A percentile compares a stretch with the other conserved stretches of the same genome.
Conservation (phyloP, 345 rosid genomes). For the Mallotus nudiflorus region DNA sequence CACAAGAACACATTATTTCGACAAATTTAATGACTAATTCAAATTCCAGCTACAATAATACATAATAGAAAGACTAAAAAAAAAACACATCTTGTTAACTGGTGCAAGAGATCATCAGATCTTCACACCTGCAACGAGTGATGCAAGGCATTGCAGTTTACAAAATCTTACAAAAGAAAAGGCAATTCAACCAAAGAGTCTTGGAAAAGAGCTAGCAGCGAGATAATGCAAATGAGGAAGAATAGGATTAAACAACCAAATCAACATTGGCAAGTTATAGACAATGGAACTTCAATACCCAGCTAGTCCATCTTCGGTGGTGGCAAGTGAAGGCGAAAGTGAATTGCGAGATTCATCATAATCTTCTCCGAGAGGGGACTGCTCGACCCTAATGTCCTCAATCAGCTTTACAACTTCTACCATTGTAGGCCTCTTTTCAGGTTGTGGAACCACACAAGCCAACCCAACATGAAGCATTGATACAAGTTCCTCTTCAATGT, state of each 20-base stretch:
- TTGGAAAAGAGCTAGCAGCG: constrained; percentile 21
- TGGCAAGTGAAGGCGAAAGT: constrained; percentile 80
- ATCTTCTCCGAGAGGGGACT: constrained; percentile 89
- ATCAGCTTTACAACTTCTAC: constrained; percentile 82
- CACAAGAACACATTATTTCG: not conserved
- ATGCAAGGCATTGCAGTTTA: not conserved
- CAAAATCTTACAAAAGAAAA: constrained; percentile 20
- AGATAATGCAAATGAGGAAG: constrained; percentile 30
- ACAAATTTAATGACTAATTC: not conserved
- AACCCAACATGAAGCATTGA: constrained; percentile 87
- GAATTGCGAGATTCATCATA: constrained; percentile 90
- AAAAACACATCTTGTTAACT: not conserved
- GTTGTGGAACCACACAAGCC: constrained; percentile 71
- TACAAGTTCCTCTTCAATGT: constrained; percentile 88
- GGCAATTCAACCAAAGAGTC: not conserved
- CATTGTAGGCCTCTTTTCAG: constrained; percentile 90
- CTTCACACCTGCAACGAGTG: constrained; percentile 10
- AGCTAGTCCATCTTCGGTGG: constrained; percentile 74
- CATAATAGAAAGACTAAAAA: not conserved
- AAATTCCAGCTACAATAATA: constrained; percentile 9
- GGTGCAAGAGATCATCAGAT: constrained; percentile 4
- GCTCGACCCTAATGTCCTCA: constrained; percentile 89
- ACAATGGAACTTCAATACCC: constrained; percentile 30
- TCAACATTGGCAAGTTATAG: not conserved
- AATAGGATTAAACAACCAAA: not conserved